A percentile compares a stretch with the other conserved stretches of the same genome.
Conservation (phyloP, 140 eudicot genomes). For the Stevia rebaudiana region DNA sequence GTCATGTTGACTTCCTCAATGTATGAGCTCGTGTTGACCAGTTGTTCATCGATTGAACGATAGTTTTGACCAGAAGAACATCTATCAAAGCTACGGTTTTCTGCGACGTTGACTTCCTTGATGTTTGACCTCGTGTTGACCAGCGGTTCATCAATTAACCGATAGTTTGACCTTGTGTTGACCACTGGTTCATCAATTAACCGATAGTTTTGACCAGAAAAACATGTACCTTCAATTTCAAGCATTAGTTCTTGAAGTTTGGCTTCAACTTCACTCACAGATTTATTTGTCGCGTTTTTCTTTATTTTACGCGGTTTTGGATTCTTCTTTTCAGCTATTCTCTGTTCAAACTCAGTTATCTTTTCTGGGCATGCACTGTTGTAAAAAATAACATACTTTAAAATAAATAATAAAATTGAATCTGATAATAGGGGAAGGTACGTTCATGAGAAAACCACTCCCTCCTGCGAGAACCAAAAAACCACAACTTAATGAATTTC, state of each 20-base stretch:
- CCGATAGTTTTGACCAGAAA: conserved; percentile 4
- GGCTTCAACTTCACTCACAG: conserved; percentile 37
- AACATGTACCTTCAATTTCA: conserved; percentile 43
- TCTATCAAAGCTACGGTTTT: background rate
- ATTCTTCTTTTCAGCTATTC: conserved; percentile 55
- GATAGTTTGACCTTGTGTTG: conserved; percentile 14
- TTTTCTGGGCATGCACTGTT: conserved; percentile 87
- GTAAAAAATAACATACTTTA: background rate
- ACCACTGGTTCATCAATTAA: conserved; percentile 20
- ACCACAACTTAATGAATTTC: no score
- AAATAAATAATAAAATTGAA: no score
- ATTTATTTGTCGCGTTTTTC: conserved; percentile 34
- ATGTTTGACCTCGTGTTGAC: conserved; percentile 16
- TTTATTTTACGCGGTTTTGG: conserved; percentile 44
- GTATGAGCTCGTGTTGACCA: conserved; percentile 14
- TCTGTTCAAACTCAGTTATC: conserved; percentile 64
- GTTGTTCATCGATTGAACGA: conserved; percentile 18
- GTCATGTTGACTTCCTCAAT: background rate
- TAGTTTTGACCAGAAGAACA: conserved; percentile 2
- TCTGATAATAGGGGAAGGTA: no score
- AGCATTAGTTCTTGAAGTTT: conserved; percentile 52
- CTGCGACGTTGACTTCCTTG: background rate
- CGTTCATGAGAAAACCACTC: no score
- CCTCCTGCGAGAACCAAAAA: no score
- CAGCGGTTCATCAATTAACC: conserved; percentile 16